Evolutionary conservation across 2,329 filamentous ascomycete species (phyloP).

Genomic region (Xylariaceae sp.): DNA sequence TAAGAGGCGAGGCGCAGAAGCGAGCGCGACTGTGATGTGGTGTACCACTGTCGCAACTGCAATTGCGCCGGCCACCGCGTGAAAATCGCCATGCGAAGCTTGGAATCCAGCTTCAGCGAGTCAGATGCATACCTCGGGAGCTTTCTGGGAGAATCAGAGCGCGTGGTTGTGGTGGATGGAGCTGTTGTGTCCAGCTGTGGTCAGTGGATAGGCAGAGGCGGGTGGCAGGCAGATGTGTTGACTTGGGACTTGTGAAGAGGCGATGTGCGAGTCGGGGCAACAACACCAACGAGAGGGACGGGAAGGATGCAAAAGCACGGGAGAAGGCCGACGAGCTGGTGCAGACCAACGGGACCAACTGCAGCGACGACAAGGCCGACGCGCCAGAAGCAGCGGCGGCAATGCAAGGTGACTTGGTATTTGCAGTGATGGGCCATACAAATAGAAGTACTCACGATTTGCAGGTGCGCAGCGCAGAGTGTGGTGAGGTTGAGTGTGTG

Average conservation of each 20-base stretch:
- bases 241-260: no score
- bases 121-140: conserved; percentile 29
- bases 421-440: conserved; percentile 31
- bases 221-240: no score
- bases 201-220: no score
- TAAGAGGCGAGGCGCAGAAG: no score
- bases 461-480: conserved; percentile 27
- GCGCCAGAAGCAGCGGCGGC: conserved; percentile 1
- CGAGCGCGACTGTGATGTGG: conserved; percentile 8
- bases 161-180: conserved; percentile 26
- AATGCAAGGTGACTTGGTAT: conserved; percentile 36
- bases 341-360: neutral
- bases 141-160: conserved; percentile 12
- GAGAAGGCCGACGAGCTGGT: conserved; percentile 5
- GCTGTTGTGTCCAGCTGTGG: conserved; percentile 20
- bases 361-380: neutral
- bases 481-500: conserved; percentile 35
- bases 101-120: conserved; percentile 17
- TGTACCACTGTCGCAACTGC: conserved; percentile 27
- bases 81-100: conserved; percentile 29
- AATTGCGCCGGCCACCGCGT: conserved; percentile 29
- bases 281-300: conserved; percentile 9
- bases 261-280: conserved; percentile 1
- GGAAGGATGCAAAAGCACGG: conserved; percentile 5
- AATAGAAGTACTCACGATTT: conserved; percentile 46